Percentiles rank a stretch among this genome's conserved stretches.
Evolutionary conservation across 2,329 filamentous ascomycete genomes (phyloP).

Genomic region (Amesomyces nigricolor): DNA sequence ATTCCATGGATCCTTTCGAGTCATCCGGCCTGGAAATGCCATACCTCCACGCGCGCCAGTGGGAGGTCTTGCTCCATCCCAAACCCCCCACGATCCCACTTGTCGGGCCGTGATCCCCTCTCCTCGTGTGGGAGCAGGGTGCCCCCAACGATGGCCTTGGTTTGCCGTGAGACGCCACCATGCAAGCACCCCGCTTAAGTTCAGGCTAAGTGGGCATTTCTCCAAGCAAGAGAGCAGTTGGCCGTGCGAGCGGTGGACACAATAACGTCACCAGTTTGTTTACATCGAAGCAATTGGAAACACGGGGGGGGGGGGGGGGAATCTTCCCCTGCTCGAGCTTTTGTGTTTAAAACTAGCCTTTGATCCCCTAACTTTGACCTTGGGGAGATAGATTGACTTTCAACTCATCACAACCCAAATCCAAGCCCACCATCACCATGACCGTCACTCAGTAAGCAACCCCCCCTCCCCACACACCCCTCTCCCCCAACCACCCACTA

Average conservation of each 20-base stretch:
- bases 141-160: background rate
- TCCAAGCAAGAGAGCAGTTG: background rate
- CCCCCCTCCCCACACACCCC: background rate
- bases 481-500: no score
- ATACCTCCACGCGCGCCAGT: background rate
- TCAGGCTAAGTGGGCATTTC: background rate
- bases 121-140: background rate
- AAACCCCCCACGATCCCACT: background rate
- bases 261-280: slow-evolving; percentile 9
- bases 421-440: slow-evolving; percentile 9
- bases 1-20: background rate
- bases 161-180: background rate
- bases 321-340: background rate
- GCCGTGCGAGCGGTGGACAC: background rate
- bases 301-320: background rate
- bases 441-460: slow-evolving; percentile 18
- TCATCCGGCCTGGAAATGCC: background rate
- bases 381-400: background rate
- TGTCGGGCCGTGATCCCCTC: slow-evolving; percentile 7
- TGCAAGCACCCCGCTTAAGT: slow-evolving; percentile 3
- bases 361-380: background rate
- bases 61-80: background rate
- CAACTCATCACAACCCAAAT: background rate
- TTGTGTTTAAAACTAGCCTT: background rate
- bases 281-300: slow-evolving; percentile 10